Conservation (phyloP, 163 green algal species). For the Scenedesmus sp. region DNA sequence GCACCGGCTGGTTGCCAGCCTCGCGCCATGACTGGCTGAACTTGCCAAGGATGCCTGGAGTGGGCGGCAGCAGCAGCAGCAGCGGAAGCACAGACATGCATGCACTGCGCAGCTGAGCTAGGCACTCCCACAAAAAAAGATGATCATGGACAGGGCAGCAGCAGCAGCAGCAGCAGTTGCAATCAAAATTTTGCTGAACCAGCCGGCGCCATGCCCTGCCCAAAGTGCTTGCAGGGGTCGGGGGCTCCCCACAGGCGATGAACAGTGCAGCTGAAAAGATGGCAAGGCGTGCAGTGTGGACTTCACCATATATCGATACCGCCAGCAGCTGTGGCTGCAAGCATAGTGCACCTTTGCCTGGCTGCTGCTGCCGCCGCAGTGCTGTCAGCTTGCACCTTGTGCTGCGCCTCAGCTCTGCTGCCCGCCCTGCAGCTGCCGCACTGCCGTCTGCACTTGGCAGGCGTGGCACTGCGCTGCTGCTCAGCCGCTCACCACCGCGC, state of each 20-base stretch:
- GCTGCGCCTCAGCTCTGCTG: neutral
- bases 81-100: neutral
- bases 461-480: neutral
- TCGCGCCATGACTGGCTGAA: conserved; percentile 47
- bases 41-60: conserved; percentile 60
- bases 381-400: neutral
- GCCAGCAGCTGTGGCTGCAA: neutral
- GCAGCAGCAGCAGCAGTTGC: neutral
- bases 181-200: too few species aligned
- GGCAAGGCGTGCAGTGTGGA: too few species aligned
- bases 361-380: neutral
- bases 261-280: too few species aligned
- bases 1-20: conserved; percentile 49
- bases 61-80: neutral
- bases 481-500: too few species aligned
- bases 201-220: too few species aligned
- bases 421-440: neutral
- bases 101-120: too few species aligned
- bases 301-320: too few species aligned
- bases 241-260: too few species aligned
- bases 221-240: too few species aligned
- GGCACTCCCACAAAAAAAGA: too few species aligned
- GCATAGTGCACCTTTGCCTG: too few species aligned
- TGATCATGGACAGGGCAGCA: neutral
- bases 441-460: neutral